Evolutionary conservation across 352 stramenopile species (phyloP), one percentile per base, ranked within the genome.

Genomic region (Aphanomyces cochlioides): DNA sequence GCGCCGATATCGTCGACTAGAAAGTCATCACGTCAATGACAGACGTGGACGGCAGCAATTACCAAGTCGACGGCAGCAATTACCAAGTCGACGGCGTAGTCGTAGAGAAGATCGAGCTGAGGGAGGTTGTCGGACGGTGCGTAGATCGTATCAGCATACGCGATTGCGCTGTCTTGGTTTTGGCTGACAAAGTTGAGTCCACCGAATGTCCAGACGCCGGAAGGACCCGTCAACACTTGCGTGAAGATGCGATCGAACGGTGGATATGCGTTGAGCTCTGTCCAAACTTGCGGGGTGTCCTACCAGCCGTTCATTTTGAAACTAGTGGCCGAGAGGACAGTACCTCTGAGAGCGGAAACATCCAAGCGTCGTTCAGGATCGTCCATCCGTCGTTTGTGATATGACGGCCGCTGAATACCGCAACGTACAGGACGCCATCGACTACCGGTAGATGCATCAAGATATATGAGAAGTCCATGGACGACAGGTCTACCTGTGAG

Each of bases 281-380:
- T 56, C 38, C 12, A 70, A 12, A 21, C 4, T n/a, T n/a, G 60
- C 41, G 36, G 17, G 40, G 8, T 45, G 13, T 7, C 36, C 19
- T 39, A 41, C 28, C 28, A 28, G 28, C 28, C 28, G 28, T 28
- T 28, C 28, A 28, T 28, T 28, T 28, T 2, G 2, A 28, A 28
- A 34, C 47, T 50, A n/a, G 43, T n/a, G 43, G 10, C 43, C 43
- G 17, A 12, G 36, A n/a, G 0, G 54, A 7, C 5, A 10, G n/a
- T 63, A 70, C 64, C 54, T 64, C 54, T 12, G 47, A 70, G 13
- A 67, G 43, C 2, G 59, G 43, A 70, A 61, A 48, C n/a, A 70
- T 45, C 64, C 64, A 70, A 6, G 43, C 28, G 21, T 70, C 64
- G 45, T 28, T 38, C 4, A 70, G 64, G n/a, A 70, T 54, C 5